These are phyloP conservation scores for Colletotrichum sp. DNA, from an alignment of 2,329 filamentous ascomycete species.

Conservation along the genomic window DNA sequence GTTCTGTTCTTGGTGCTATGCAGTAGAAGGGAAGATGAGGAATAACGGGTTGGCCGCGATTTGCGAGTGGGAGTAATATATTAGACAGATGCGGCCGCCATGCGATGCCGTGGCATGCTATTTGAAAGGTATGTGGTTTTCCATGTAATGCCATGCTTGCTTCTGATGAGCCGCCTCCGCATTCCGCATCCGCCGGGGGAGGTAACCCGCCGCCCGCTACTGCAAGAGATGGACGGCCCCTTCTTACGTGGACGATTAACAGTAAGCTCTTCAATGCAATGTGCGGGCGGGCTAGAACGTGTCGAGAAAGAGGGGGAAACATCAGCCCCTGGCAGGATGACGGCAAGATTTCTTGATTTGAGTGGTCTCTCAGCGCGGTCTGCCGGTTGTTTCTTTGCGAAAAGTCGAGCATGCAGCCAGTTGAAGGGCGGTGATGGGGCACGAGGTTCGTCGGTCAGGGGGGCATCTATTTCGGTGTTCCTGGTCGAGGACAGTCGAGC, in stretches of 20 bases:
- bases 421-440: slow-evolving; percentile 6
- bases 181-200: not conserved
- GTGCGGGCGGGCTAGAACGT: not conserved
- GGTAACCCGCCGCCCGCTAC: not conserved
- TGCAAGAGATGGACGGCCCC: not conserved
- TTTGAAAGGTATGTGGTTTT: not conserved
- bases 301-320: not conserved
- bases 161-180: not conserved
- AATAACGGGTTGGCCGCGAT: not conserved
- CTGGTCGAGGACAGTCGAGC: not conserved
- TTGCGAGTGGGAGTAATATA: slow-evolving; percentile 14
- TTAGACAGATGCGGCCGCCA: not conserved
- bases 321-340: not conserved
- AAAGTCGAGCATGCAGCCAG: slow-evolving; percentile 2
- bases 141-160: not conserved
- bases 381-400: not conserved
- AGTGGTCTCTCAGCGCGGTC: not conserved
- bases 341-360: not conserved
- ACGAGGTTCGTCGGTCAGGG: slow-evolving; percentile 8
- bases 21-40: not conserved
- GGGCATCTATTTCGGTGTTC: slow-evolving; percentile 7
- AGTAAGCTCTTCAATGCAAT: slow-evolving; percentile 8
- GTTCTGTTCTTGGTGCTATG: not conserved
- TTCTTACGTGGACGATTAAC: not conserved
- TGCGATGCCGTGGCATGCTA: not conserved